Evolutionary conservation across 305 asterid species (phyloP).

Genomic region (Fraxinus latifolia): DNA sequence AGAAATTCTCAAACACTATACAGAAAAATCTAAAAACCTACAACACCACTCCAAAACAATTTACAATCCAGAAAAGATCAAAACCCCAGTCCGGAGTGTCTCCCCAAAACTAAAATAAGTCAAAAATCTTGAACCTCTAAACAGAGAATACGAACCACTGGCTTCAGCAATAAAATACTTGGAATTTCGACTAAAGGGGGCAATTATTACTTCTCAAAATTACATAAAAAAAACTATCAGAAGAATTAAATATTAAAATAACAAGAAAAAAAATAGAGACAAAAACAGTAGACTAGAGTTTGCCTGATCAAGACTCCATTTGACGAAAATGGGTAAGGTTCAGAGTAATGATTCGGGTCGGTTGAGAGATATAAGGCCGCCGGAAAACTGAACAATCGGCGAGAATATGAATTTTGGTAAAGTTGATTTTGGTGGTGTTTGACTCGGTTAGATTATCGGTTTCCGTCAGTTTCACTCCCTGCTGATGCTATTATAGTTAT

Average conservation of each 20-base stretch:
- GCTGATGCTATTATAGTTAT: neutral
- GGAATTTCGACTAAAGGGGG: neutral
- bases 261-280: neutral
- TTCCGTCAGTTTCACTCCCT: slow-evolving; percentile 14
- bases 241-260: neutral
- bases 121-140: neutral
- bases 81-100: neutral
- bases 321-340: slow-evolving; percentile 6
- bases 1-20: neutral
- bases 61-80: neutral
- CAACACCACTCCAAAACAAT: neutral
- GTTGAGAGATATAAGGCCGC: slow-evolving; percentile 7
- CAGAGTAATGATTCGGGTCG: neutral
- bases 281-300: neutral
- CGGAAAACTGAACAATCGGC: slow-evolving; percentile 9
- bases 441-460: slow-evolving; percentile 38
- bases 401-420: slow-evolving; percentile 13
- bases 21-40: neutral
- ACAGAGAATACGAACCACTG: neutral
- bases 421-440: slow-evolving; percentile 21
- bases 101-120: neutral
- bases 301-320: slow-evolving; percentile 38
- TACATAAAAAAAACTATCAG: neutral
- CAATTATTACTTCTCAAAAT: neutral
- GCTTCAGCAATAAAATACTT: neutral